These are phyloP conservation scores for Coemansia sp. DNA, from an alignment of 192 early-diverging fungal species.

Conservation along the genomic window DNA sequence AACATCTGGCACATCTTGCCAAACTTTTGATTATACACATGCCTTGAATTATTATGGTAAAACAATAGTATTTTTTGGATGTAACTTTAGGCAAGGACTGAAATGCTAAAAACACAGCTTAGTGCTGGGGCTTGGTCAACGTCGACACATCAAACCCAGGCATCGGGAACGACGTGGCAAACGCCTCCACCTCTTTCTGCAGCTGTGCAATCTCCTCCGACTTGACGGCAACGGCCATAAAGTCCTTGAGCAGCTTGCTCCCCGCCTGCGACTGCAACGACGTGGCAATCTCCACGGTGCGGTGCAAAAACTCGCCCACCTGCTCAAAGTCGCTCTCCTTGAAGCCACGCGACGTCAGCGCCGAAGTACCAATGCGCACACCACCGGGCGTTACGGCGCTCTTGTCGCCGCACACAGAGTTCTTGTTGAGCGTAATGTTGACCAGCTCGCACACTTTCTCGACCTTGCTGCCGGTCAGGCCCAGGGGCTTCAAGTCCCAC, in stretches of 20 bases:
- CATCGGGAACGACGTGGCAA: slow-evolving; percentile 96
- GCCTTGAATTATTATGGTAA: no score
- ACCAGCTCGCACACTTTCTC: slow-evolving; percentile 98
- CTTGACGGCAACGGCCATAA: slow-evolving; percentile 76
- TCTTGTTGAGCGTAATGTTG: slow-evolving; percentile 99
- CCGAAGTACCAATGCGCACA: slow-evolving; percentile 91
- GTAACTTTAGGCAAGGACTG: not conserved
- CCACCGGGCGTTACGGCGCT: slow-evolving; percentile 96
- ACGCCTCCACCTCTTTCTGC: slow-evolving; percentile 84
- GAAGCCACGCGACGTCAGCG: slow-evolving; percentile 94
- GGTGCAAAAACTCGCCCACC: slow-evolving; percentile 95
- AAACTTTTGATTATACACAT: no score
- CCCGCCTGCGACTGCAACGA: slow-evolving; percentile 83
- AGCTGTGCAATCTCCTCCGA: slow-evolving; percentile 79
- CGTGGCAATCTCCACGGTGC: slow-evolving; percentile 84
- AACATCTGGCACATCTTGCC: no score
- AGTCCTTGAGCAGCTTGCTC: slow-evolving; percentile 97
- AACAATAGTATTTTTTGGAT: no score
- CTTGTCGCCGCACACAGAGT: slow-evolving; percentile 95
- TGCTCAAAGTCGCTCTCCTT: slow-evolving; percentile 96
- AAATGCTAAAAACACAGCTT: not conserved
- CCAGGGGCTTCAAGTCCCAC: slow-evolving; percentile 93
- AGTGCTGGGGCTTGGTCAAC: slow-evolving; percentile 47
- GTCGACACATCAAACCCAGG: slow-evolving; percentile 73
- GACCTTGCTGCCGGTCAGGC: slow-evolving; percentile 94